Base-by-base conservation (phyloP, 2,329 filamentous ascomycete species). In the Exophiala sp. region DNA sequence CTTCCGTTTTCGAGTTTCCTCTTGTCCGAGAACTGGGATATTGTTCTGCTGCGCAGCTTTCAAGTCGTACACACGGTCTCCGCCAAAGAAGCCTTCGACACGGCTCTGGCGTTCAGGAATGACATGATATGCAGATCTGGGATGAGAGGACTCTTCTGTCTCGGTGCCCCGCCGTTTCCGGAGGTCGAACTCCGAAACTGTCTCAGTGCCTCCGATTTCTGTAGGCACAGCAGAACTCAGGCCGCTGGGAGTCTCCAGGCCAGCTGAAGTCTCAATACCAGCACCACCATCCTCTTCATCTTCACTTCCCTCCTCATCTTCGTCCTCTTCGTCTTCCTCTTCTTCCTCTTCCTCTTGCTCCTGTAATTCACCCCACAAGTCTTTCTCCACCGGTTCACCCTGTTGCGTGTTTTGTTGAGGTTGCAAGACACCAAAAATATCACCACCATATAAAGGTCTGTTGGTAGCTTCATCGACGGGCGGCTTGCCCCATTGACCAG, bases 401-500 rank as follows among this genome's bases (percentile, higher is more conserved):
- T 79, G 74, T 61, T 82, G 78, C 22, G 73, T 73, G 57, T 79
- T 78, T 60, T 81, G 75, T 62, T 82, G 76, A 11, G 79, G 73
- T 59, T 81, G 77, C 48, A 81, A 66, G 41, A 94, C 81, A 52
- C 93, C 93, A 64, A 95, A 96, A 18, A 97, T 87, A 67, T 98
- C 93, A 59, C 93, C 91, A 45, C 91, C 93, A 64, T 90, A 97
- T 2, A 96, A 73, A 0, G 93, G 90, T 43, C 88, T 77, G 67
- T 95, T 95, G 66, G 88, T 86, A 1, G 58, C 57, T 61, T 97
- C 93, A 64, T 97, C 91, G 1, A 95, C 83, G 0, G 93, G 93
- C 0, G 93, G 91, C 66, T 97, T 97, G 43, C 93, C 93, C 75
- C 91, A 98, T 53, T 91, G 90, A 52, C 93, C 93, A 6, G 91